Conservation (phyloP, 148 eudicot genomes). For the Rhododendron vialii region DNA sequence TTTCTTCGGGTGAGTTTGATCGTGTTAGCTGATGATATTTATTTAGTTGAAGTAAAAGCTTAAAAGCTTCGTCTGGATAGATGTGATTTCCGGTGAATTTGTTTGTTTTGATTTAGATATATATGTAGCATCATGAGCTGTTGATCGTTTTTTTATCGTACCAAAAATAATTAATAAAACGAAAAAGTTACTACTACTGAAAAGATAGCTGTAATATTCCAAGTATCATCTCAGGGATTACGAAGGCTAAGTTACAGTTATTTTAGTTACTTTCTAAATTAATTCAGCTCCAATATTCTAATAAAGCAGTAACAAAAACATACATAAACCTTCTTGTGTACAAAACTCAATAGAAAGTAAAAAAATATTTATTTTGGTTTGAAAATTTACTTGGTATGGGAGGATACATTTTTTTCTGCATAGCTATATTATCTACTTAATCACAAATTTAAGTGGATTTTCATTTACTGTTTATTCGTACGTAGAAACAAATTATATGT, state of each 20-base stretch:
- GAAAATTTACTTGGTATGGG: too few relatives aligned
- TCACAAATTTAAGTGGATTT: background rate
- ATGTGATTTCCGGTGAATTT: background rate
- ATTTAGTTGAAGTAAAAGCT: background rate
- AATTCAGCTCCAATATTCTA: background rate
- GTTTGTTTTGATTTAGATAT: background rate
- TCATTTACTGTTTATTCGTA: background rate
- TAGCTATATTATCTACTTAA: too few relatives aligned
- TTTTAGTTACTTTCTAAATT: too few relatives aligned
- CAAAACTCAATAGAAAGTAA: too few relatives aligned
- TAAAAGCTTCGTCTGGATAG: background rate
- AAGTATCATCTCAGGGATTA: too few relatives aligned
- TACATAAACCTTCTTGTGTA: background rate
- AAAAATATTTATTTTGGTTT: too few relatives aligned
- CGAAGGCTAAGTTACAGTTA: too few relatives aligned
- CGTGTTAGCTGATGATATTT: background rate
- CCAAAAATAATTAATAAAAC: too few relatives aligned
- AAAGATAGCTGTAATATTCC: too few relatives aligned
- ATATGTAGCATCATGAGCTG: background rate
- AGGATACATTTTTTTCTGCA: too few relatives aligned
- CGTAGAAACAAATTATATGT: background rate
- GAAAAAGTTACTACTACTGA: too few relatives aligned
- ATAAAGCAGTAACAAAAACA: background rate
- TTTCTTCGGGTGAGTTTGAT: constrained; percentile 64
- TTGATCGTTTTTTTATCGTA: too few relatives aligned